phyloP scores from a whole-genome alignment of 345 rosid genomes.

The Lepidium sativum region DNA sequence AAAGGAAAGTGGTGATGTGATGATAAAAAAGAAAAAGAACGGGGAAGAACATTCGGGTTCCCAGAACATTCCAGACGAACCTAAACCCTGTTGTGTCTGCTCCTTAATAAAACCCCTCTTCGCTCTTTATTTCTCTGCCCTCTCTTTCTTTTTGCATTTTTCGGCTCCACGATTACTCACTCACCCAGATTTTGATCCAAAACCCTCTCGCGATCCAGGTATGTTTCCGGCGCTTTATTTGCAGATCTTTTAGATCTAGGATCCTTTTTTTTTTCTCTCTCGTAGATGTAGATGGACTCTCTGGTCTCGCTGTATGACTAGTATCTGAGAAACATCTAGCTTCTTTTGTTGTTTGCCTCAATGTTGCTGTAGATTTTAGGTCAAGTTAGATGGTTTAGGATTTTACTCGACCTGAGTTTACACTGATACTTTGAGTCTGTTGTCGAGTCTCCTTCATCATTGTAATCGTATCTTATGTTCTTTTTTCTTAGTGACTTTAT shows the following conservation, averaged over 20 bases:
- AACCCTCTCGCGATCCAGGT: constrained; percentile 22
- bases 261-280: neutral
- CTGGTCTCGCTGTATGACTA: neutral
- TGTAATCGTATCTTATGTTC: neutral
- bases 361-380: neutral
- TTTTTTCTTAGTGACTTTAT: neutral
- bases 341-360: neutral
- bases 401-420: neutral
- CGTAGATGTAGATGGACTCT: neutral
- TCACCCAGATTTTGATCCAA: neutral
- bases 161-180: neutral
- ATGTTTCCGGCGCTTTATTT: neutral
- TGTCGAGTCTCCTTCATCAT: neutral
- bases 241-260: constrained; percentile 4
- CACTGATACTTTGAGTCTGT: neutral
- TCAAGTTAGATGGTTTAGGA: neutral
- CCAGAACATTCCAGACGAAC: constrained; percentile 23
- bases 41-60: neutral
- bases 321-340: neutral
- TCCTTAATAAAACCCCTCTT: constrained; percentile 4
- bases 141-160: neutral
- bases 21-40: neutral
- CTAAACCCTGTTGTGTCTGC: constrained; percentile 8
- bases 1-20: neutral
- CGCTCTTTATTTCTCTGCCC: neutral